Conservation (phyloP, 2,329 filamentous ascomycete species). For the Bipolaris gigantea region DNA sequence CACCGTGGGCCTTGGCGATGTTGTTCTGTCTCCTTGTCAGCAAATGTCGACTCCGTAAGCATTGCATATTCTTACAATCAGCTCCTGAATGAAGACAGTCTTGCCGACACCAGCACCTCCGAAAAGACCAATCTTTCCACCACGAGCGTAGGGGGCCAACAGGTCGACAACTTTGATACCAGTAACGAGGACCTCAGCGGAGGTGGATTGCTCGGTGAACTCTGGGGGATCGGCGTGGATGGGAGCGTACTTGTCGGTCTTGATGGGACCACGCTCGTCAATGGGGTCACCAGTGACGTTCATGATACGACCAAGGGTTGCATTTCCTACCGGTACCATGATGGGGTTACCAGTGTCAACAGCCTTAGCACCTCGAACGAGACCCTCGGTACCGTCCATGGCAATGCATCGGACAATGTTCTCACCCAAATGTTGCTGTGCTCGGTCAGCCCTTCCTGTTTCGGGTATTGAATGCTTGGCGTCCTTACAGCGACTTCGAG, state of each 20-base stretch:
- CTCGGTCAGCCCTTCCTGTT: slow-evolving; percentile 30
- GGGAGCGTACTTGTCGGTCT: slow-evolving; percentile 80
- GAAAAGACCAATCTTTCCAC: slow-evolving; percentile 99
- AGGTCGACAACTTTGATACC: slow-evolving; percentile 99
- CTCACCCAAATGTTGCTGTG: slow-evolving; percentile 97
- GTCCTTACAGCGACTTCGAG: slow-evolving; percentile 90
- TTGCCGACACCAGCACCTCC: slow-evolving; percentile 99
- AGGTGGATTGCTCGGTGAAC: slow-evolving; percentile 95
- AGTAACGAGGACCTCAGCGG: slow-evolving; percentile 94
- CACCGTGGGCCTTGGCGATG: slow-evolving; percentile 99
- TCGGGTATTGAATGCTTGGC: slow-evolving; percentile 27
- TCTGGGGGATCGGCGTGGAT: slow-evolving; percentile 93
- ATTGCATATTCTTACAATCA: slow-evolving; percentile 70
- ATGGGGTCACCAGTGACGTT: slow-evolving; percentile 99
- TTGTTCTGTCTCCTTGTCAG: slow-evolving; percentile 71
- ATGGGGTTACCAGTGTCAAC: slow-evolving; percentile 92
- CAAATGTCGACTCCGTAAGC: not conserved
- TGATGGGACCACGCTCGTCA: slow-evolving; percentile 98
- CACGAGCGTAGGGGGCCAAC: slow-evolving; percentile 98
- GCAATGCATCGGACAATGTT: slow-evolving; percentile 99
- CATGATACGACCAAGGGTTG: slow-evolving; percentile 97
- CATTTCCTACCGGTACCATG: slow-evolving; percentile 91
- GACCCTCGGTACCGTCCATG: slow-evolving; percentile 99
- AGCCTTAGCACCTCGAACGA: slow-evolving; percentile 85
- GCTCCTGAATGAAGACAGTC: slow-evolving; percentile 99